Conservation (phyloP, 2,329 filamentous ascomycete species). For the Apiospora malaysiana region DNA sequence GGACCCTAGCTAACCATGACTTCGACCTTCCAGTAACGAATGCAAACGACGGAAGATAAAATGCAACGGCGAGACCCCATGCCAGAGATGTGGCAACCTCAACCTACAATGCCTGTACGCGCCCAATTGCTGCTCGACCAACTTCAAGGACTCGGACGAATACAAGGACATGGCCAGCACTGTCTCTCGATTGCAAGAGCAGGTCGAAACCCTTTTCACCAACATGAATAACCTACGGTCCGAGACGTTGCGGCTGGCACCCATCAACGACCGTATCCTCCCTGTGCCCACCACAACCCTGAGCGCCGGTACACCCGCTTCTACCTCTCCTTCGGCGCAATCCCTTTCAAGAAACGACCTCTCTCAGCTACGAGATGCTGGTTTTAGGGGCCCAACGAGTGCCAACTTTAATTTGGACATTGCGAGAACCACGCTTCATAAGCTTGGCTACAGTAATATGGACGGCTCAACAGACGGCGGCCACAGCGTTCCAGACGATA, state of each 20-base stretch:
- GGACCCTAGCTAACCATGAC: not conserved
- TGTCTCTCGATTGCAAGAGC: constrained; percentile 77
- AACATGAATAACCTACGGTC: constrained; percentile 72
- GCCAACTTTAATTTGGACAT: constrained; percentile 85
- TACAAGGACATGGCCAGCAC: constrained; percentile 82
- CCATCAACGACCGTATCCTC: constrained; percentile 52
- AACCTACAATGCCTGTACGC: constrained; percentile 70
- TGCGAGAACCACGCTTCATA: constrained; percentile 84
- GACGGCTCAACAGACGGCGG: constrained; percentile 68
- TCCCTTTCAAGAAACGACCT: constrained; percentile 50
- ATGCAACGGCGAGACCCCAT: constrained; percentile 73
- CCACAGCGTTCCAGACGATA: constrained; percentile 37
- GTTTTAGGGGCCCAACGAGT: constrained; percentile 86
- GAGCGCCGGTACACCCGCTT: constrained; percentile 45
- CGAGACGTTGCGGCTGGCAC: constrained; percentile 53
- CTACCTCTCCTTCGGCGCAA: constrained; percentile 39
- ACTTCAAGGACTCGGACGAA: constrained; percentile 91
- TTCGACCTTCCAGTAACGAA: constrained; percentile 61
- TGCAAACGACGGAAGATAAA: constrained; percentile 79
- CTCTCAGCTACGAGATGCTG: constrained; percentile 60
- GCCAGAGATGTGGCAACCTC: constrained; percentile 71
- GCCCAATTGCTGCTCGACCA: constrained; percentile 72
- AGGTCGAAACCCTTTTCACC: constrained; percentile 78
- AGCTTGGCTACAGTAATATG: constrained; percentile 80
- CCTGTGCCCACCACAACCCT: constrained; percentile 45